These are phyloP conservation scores for Phytophthora chlamydospora DNA, from an alignment of 352 stramenopile species.

Conservation along the genomic window DNA sequence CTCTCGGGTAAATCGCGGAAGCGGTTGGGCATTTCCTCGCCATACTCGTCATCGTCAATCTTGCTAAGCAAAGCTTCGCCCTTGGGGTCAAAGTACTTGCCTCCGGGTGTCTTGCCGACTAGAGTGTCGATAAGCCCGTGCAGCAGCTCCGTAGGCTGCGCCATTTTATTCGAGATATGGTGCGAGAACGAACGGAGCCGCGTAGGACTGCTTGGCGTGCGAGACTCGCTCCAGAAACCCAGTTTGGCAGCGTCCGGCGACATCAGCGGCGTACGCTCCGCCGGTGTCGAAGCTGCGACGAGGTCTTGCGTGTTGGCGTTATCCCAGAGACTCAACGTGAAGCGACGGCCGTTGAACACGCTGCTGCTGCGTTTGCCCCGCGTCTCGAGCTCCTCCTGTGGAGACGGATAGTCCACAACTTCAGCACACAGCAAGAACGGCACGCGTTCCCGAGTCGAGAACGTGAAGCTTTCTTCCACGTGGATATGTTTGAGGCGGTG, in stretches of 20 bases:
- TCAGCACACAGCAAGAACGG: constrained; percentile 81
- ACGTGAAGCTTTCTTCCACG: constrained; percentile 83
- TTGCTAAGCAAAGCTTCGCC: constrained; percentile 46
- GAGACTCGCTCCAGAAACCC: constrained; percentile 85
- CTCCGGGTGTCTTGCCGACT: constrained; percentile 62
- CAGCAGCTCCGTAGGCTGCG: constrained; percentile 66
- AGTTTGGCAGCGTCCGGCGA: constrained; percentile 70
- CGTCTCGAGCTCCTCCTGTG: constrained; percentile 28
- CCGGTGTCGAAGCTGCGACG: constrained; percentile 24
- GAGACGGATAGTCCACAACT: constrained; percentile 72
- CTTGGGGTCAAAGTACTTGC: constrained; percentile 36
- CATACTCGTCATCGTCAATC: constrained; percentile 19
- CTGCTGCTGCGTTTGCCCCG: constrained; percentile 47
- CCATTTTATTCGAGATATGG: constrained; percentile 71
- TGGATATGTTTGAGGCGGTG: constrained; percentile 83
- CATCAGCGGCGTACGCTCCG: constrained; percentile 48
- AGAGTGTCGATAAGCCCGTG: constrained; percentile 76
- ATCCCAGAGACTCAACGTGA: constrained; percentile 75
- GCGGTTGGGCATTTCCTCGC: constrained; percentile 23
- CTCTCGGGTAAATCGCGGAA: constrained; percentile 37
- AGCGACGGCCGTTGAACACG: constrained; percentile 61
- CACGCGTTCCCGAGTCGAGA: constrained; percentile 83
- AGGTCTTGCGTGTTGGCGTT: constrained; percentile 48
- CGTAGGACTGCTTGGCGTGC: constrained; percentile 57
- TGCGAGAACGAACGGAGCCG: constrained; percentile 76